Evolutionary conservation across 345 rosid species (phyloP).

Genomic region (Litchi chinensis): DNA sequence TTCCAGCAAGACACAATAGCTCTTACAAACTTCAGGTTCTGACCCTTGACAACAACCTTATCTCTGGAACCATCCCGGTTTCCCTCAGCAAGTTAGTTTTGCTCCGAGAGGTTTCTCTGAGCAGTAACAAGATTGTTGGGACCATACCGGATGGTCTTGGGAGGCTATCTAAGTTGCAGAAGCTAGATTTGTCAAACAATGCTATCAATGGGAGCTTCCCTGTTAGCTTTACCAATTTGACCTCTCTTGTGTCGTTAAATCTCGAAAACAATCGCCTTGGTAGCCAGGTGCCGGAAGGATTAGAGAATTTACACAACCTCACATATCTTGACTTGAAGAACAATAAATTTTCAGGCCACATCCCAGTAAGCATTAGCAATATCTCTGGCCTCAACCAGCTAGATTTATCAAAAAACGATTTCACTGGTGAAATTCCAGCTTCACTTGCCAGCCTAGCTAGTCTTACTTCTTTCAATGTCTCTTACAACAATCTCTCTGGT

Average conservation of each 20-base stretch:
- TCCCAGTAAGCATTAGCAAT: conserved; percentile 61
- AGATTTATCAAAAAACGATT: conserved; percentile 70
- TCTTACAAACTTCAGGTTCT: conserved; percentile 46
- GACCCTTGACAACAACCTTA: conserved; percentile 49
- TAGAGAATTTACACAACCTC: conserved; percentile 57
- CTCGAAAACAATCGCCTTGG: conserved; percentile 56
- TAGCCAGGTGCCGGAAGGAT: conserved; percentile 51
- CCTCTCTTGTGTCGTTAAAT: conserved; percentile 58
- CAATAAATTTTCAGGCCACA: conserved; percentile 60
- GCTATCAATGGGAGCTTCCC: conserved; percentile 76
- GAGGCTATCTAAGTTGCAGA: conserved; percentile 47
- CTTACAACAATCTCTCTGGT: conserved; percentile 86
- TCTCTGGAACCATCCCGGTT: conserved; percentile 60
- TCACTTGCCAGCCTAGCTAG: conserved; percentile 56
- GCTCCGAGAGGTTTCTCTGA: conserved; percentile 55
- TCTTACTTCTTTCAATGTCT: conserved; percentile 79
- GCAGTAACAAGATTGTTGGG: conserved; percentile 68
- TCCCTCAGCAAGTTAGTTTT: conserved; percentile 50
- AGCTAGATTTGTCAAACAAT: conserved; percentile 73
- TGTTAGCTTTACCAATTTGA: conserved; percentile 47
- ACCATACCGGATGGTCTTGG: conserved; percentile 57
- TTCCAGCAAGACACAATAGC: conserved; percentile 23
- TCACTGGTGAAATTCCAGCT: conserved; percentile 69
- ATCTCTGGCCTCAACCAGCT: conserved; percentile 53
- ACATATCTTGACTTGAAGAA: conserved; percentile 60